Conservation (phyloP, 768 basidiomycete species). For the Agaricus subrufescens region DNA sequence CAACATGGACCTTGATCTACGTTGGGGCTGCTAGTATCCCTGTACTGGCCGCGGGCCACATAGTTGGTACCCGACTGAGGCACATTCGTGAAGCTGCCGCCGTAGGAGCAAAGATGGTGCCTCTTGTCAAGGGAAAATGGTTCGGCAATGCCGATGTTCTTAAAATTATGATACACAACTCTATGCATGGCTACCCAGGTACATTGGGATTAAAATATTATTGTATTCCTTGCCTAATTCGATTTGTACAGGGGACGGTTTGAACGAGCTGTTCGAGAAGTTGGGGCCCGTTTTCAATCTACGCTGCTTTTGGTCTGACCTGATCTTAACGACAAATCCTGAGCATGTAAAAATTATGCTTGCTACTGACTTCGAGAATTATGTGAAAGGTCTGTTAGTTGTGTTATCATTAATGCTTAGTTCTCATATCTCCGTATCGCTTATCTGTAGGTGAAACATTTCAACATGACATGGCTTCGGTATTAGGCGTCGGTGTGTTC, state of each 20-base stretch:
- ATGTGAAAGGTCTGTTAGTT: conserved; percentile 43
- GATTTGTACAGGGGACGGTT: conserved; percentile 34
- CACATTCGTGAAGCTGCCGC: conserved; percentile 34
- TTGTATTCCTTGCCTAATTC: too few relatives aligned
- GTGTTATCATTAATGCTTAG: not conserved
- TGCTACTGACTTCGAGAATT: conserved; percentile 54
- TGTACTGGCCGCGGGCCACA: conserved; percentile 21
- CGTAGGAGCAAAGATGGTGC: conserved; percentile 42
- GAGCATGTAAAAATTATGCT: conserved; percentile 55
- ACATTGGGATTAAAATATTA: conserved; percentile 1
- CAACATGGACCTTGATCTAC: conserved; percentile 32
- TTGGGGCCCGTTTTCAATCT: conserved; percentile 42
- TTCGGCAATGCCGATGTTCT: conserved; percentile 45
- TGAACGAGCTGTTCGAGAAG: conserved; percentile 27
- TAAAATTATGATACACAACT: conserved; percentile 27
- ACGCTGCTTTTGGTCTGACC: conserved; percentile 38
- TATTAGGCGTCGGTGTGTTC: conserved; percentile 64
- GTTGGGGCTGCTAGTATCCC: conserved; percentile 29
- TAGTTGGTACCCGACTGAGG: conserved; percentile 22
- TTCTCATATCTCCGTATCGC: not conserved
- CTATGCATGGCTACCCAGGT: conserved; percentile 49
- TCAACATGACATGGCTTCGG: conserved; percentile 34
- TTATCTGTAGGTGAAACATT: conserved; percentile 34
- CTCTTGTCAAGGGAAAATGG: conserved; percentile 29
- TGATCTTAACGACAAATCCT: conserved; percentile 45